Conservation (phyloP, 139 green algal genomes). For the Yamagishiella unicocca region DNA sequence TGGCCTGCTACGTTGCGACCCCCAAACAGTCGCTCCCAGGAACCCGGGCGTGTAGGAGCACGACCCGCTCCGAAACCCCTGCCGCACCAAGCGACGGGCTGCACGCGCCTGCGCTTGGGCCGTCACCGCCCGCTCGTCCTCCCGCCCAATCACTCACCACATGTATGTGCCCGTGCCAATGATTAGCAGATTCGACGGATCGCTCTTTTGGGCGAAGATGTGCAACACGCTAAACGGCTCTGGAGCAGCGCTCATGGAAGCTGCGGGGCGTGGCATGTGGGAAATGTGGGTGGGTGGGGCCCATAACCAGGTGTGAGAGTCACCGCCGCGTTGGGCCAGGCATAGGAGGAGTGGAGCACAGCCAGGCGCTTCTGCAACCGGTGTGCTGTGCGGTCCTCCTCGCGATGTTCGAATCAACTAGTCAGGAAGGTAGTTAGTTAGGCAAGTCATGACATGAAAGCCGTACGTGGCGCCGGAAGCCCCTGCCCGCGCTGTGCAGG, state of each 20-base stretch:
- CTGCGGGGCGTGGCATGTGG: not conserved
- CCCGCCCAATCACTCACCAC: slow-evolving; percentile 42
- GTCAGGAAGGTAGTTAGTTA: too few relatives aligned
- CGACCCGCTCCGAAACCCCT: not conserved
- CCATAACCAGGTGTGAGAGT: too few relatives aligned
- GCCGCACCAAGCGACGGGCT: not conserved
- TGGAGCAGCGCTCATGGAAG: slow-evolving; percentile 19
- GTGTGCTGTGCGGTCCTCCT: too few relatives aligned
- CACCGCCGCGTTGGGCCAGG: not conserved
- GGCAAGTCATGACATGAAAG: too few relatives aligned
- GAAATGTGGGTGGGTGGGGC: too few relatives aligned
- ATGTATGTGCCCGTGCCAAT: slow-evolving; percentile 48
- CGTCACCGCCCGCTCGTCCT: not conserved
- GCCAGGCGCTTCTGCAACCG: not conserved
- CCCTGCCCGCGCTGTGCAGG: too few relatives aligned
- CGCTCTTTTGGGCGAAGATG: slow-evolving; percentile 51
- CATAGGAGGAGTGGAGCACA: not conserved
- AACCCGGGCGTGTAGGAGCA: not conserved
- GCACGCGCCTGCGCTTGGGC: not conserved
- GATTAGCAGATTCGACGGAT: slow-evolving; percentile 49
- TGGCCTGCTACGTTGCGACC: too few relatives aligned
- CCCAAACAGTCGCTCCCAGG: not conserved
- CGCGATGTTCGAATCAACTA: too few relatives aligned
- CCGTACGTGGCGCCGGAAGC: too few relatives aligned
- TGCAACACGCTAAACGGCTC: slow-evolving; percentile 46